These are phyloP conservation scores for Theileria parva DNA, from an alignment of 169 alveolate genomes.

Conservation along the genomic window DNA sequence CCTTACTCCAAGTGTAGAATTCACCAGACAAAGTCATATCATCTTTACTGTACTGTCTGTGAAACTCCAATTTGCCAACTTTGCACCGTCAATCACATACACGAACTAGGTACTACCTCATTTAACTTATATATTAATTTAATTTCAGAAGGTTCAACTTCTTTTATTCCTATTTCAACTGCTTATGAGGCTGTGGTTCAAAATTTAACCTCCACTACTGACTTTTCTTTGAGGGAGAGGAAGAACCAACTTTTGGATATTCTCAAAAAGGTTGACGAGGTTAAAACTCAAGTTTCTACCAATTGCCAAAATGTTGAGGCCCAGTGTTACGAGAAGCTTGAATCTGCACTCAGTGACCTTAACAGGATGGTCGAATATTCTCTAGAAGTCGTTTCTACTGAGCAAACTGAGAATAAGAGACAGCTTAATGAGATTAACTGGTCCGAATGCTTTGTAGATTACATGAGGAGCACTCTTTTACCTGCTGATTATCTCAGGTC, in stretches of 20 bases:
- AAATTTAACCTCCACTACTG: conserved; percentile 46
- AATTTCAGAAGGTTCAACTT: conserved; percentile 15
- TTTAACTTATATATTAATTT: conserved; percentile 12
- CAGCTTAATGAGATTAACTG: conserved; percentile 57
- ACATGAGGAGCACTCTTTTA: conserved; percentile 53
- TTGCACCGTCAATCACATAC: conserved; percentile 80
- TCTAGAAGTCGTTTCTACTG: conserved; percentile 38
- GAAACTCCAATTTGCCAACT: conserved; percentile 80
- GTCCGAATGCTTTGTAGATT: conserved; percentile 54
- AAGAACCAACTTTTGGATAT: conserved; percentile 20
- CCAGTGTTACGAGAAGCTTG: conserved; percentile 56
- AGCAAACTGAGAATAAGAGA: conserved; percentile 61
- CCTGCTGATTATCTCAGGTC: conserved; percentile 65
- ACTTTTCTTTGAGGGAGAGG: conserved; percentile 16
- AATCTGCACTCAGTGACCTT: conserved; percentile 42
- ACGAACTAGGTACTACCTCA: conserved; percentile 34
- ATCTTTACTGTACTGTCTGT: conserved; percentile 77
- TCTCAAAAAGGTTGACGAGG: conserved; percentile 12
- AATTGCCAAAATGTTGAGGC: conserved; percentile 61
- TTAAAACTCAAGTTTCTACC: conserved; percentile 25
- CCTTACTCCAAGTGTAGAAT: conserved; percentile 74
- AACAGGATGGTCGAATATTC: conserved; percentile 23
- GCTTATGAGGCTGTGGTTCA: conserved; percentile 67
- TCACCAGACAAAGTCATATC: conserved; percentile 73
- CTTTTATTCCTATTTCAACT: conserved; percentile 58